Evolutionary conservation across 495 filamentous ascomycete genomes (phyloP).

Genomic region (Xylaria bambusicola): DNA sequence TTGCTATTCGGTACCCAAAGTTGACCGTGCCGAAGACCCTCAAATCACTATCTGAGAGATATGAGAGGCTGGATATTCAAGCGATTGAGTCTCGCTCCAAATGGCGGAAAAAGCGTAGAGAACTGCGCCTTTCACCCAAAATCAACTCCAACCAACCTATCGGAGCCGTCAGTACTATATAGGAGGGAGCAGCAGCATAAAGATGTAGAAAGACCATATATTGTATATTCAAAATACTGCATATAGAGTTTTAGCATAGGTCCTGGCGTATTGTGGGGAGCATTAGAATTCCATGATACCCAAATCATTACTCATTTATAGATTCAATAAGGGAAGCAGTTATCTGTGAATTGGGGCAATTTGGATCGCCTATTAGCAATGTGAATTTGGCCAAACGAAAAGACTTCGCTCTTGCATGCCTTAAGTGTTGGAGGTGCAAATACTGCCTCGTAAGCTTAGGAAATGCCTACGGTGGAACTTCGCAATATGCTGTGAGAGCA

Average conservation of each 20-base stretch:
- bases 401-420: too few relatives aligned
- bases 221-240: neutral
- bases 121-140: neutral
- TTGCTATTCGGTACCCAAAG: neutral
- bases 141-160: neutral
- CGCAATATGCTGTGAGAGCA: too few relatives aligned
- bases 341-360: too few relatives aligned
- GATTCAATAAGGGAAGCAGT: too few relatives aligned
- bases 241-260: constrained; percentile 13
- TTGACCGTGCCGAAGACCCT: neutral
- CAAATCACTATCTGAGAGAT: neutral
- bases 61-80: neutral
- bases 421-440: too few relatives aligned
- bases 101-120: neutral
- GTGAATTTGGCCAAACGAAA: too few relatives aligned
- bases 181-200: neutral
- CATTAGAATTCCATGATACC: constrained; percentile 11
- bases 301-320: too few relatives aligned
- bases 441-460: too few relatives aligned
- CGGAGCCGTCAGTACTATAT: neutral
- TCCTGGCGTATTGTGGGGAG: neutral
- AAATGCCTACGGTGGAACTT: too few relatives aligned
- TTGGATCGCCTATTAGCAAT: too few relatives aligned
- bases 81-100: neutral
- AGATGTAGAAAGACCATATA: neutral